phyloP scores from a whole-genome alignment of 108 stramenopile genomes.

The Pseudonitzschia pungens region DNA sequence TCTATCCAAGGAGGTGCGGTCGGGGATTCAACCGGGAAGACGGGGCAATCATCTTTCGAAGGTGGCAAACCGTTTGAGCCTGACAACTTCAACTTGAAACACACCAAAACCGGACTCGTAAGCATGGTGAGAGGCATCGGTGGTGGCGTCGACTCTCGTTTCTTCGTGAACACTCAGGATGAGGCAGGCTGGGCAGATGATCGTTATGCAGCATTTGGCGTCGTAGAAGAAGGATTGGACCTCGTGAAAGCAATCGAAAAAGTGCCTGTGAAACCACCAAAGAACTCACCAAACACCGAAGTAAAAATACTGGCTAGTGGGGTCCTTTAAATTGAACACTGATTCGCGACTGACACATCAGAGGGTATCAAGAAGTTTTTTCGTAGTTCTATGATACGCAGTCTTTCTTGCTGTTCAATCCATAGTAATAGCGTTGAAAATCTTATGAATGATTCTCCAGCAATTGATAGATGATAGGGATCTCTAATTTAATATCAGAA shows the following conservation, averaged over 20 bases:
- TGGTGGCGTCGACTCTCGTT: constrained; percentile 63
- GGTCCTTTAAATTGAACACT: background rate
- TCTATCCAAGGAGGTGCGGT: constrained; percentile 76
- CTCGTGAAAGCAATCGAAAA: constrained; percentile 52
- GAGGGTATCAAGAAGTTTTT: background rate
- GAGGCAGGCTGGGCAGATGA: constrained; percentile 81
- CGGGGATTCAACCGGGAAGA: constrained; percentile 47
- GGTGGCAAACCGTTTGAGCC: constrained; percentile 54
- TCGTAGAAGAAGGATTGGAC: constrained; percentile 59
- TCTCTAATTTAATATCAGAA: too few relatives aligned
- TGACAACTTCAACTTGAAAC: constrained; percentile 64
- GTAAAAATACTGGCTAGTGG: constrained; percentile 52
- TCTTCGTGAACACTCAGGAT: constrained; percentile 57
- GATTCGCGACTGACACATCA: background rate
- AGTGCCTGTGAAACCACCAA: constrained; percentile 60
- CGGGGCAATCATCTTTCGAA: constrained; percentile 37
- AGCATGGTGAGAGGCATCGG: constrained; percentile 43
- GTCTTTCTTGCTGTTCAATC: too few relatives aligned
- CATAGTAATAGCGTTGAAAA: too few relatives aligned
- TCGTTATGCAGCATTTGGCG: constrained; percentile 73
- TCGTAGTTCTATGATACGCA: background rate
- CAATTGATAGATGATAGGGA: too few relatives aligned
- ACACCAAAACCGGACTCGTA: constrained; percentile 57
- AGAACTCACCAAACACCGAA: constrained; percentile 53
- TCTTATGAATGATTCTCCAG: too few relatives aligned